Conservation (phyloP, 495 filamentous ascomycete genomes). For the Arthonia radiata region DNA sequence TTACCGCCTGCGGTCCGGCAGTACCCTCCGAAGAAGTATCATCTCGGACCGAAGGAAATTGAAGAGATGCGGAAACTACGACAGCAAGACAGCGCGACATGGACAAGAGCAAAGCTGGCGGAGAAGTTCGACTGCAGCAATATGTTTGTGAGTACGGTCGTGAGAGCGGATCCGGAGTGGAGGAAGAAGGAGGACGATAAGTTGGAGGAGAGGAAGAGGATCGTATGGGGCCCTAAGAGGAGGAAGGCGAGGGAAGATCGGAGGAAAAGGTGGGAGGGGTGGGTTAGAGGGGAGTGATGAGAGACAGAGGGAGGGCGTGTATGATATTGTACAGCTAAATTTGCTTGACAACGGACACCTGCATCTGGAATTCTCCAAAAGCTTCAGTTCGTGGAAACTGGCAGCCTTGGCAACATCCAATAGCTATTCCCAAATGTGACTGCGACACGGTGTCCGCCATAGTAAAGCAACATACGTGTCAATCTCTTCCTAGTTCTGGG, state of each 20-base stretch:
- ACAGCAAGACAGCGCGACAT: conserved; percentile 35
- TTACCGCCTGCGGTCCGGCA: conserved; percentile 32
- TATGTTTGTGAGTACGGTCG: conserved; percentile 40
- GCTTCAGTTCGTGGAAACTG: too few relatives aligned
- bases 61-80: conserved; percentile 55
- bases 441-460: too few relatives aligned
- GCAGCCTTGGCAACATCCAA: too few relatives aligned
- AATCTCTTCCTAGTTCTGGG: too few relatives aligned
- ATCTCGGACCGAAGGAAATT: conserved; percentile 49
- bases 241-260: conserved; percentile 51
- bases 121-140: conserved; percentile 52
- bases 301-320: too few relatives aligned
- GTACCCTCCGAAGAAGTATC: conserved; percentile 39
- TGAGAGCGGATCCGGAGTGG: conserved; percentile 18
- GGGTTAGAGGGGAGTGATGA: conserved; percentile 21
- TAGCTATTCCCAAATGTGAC: too few relatives aligned
- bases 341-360: too few relatives aligned
- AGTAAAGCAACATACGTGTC: too few relatives aligned
- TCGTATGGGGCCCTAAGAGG: conserved; percentile 55
- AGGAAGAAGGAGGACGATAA: conserved; percentile 19
- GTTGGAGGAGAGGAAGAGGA: conserved; percentile 34
- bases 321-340: too few relatives aligned
- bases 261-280: conserved; percentile 34
- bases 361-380: too few relatives aligned
- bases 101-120: conserved; percentile 47